phyloP scores from a whole-genome alignment of 1,139 yeast species.

The Debaryomyces coudertii region DNA sequence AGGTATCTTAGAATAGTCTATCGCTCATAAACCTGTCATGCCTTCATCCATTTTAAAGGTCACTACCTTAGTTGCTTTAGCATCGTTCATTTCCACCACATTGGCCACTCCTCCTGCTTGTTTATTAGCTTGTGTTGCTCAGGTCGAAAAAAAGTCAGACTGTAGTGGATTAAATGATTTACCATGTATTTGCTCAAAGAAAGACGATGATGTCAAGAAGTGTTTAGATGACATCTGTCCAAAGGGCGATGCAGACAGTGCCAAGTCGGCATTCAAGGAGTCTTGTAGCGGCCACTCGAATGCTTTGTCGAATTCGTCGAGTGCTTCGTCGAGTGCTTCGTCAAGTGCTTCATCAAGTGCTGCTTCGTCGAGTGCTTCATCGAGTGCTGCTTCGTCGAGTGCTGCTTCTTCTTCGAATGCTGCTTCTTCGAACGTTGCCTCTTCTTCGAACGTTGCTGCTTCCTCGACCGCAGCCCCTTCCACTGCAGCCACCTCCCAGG shows the following conservation, averaged over 20 bases:
- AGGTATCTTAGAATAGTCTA: constrained; percentile 10
- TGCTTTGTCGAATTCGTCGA: constrained; percentile 8
- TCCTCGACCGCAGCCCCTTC: not conserved
- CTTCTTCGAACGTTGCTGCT: constrained; percentile 4
- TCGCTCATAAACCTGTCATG: constrained; percentile 12
- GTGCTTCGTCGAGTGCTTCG: constrained; percentile 1
- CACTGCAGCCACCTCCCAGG: not conserved
- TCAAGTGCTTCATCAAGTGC: not conserved
- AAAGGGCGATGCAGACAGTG: constrained; percentile 55
- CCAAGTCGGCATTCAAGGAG: constrained; percentile 57
- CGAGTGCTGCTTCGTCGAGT: constrained; percentile 4
- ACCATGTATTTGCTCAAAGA: constrained; percentile 63
- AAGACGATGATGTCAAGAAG: constrained; percentile 50
- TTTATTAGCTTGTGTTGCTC: constrained; percentile 81
- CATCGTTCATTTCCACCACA: constrained; percentile 50
- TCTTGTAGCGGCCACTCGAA: constrained; percentile 49
- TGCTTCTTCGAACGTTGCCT: not conserved
- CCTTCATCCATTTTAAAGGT: constrained; percentile 26
- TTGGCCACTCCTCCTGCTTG: constrained; percentile 88
- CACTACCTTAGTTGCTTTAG: constrained; percentile 54
- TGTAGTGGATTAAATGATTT: constrained; percentile 65
- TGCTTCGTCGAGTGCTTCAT: constrained; percentile 12
- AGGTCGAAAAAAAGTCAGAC: constrained; percentile 57
- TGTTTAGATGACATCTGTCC: constrained; percentile 75
- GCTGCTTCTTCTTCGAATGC: constrained; percentile 13